These are phyloP conservation scores for Mariannaea sp. DNA, from an alignment of 2,329 filamentous ascomycete species.

Conservation along the genomic window DNA sequence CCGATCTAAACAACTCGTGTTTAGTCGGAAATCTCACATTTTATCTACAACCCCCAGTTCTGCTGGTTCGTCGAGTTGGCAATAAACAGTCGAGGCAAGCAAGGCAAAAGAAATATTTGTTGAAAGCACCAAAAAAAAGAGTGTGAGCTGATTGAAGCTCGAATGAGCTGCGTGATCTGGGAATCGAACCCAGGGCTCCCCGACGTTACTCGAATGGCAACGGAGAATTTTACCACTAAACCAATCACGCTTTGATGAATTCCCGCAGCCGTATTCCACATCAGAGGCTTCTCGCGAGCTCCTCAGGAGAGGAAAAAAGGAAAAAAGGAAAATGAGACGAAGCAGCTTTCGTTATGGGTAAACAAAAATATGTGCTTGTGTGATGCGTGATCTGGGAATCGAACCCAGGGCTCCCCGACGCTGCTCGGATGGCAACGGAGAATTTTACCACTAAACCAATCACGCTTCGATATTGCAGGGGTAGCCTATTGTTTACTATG, in stretches of 20 bases:
- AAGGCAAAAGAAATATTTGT: background rate
- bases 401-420: constrained; percentile 1
- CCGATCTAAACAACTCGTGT: too few relatives aligned
- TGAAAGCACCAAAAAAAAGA: too few relatives aligned
- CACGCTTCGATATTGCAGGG: background rate
- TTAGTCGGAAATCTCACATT: too few relatives aligned
- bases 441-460: constrained; percentile 2
- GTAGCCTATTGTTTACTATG: background rate
- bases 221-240: constrained; percentile 2
- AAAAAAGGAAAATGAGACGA: too few relatives aligned
- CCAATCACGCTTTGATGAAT: too few relatives aligned
- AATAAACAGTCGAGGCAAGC: background rate
- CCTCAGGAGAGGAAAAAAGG: background rate
- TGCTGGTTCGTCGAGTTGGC: too few relatives aligned
- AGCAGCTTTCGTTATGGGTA: background rate
- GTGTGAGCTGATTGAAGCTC: background rate
- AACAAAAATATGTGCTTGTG: background rate
- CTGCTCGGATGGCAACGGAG: constrained; percentile 1
- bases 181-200: constrained; percentile 1
- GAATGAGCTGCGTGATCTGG: background rate
- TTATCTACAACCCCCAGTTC: too few relatives aligned
- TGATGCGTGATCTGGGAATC: background rate
- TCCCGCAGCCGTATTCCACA: background rate
- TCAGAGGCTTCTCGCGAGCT: background rate
- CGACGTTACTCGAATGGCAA: background rate